A percentile compares a stretch with the other conserved stretches of the same genome.
phyloP scores from a whole-genome alignment of 441 rosid species.

The Cnidoscolus chayamansa region DNA sequence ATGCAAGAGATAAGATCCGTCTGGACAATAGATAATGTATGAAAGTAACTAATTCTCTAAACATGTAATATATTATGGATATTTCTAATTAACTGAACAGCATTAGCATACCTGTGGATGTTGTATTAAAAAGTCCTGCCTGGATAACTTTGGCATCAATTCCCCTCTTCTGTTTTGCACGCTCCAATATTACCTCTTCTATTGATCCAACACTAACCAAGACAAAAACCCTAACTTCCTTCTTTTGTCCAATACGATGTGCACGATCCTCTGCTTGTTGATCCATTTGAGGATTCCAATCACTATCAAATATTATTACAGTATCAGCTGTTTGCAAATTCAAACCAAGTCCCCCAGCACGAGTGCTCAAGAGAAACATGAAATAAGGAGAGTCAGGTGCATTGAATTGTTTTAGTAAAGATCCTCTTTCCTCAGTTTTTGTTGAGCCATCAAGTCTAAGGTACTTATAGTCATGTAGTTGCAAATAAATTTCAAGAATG shows the following conservation, averaged over 20 bases:
- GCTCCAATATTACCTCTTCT: constrained; percentile 98
- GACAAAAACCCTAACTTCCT: constrained; percentile 98
- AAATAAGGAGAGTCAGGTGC: constrained; percentile 97
- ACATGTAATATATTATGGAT: background rate
- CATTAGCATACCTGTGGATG: constrained; percentile 78
- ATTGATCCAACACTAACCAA: constrained; percentile 98
- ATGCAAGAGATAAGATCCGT: constrained; percentile 3
- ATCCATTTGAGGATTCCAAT: constrained; percentile 99
- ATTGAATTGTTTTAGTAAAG: constrained; percentile 81
- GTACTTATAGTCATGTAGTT: constrained; percentile 69
- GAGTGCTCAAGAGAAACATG: constrained; percentile 98
- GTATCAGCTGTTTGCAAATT: constrained; percentile 99
- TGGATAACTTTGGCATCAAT: constrained; percentile 99
- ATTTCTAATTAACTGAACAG: constrained; percentile 6
- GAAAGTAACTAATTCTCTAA: background rate
- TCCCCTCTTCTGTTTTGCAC: constrained; percentile 99
- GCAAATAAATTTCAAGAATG: constrained; percentile 87
- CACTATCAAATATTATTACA: constrained; percentile 97
- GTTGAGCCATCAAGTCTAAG: constrained; percentile 98
- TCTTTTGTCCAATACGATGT: constrained; percentile 99
- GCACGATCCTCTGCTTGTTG: constrained; percentile 99
- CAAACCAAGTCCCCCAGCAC: constrained; percentile 99
- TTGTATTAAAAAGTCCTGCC: constrained; percentile 99
- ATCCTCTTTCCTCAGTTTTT: constrained; percentile 97
- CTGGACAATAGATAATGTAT: background rate